Evolutionary conservation across 257 asterid genomes (phyloP), one percentile per base, ranked within the genome.

Genomic region (Solanum lycopersicoides): DNA sequence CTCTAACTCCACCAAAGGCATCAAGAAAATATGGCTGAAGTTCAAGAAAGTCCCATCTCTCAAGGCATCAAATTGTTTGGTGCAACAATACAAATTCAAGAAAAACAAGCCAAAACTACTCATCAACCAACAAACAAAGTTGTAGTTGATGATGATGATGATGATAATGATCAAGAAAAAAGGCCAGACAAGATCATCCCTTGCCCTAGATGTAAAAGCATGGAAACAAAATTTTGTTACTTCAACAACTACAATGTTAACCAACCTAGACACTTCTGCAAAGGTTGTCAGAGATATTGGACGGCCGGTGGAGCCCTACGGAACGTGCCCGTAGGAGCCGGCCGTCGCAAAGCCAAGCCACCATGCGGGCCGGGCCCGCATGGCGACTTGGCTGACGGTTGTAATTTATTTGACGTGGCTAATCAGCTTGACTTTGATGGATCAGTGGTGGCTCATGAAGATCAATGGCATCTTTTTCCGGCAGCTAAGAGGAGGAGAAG

Each of bases 281-380:
- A 93, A 90, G 95, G 95, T 50, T 95, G 98, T 88, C 98, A 95
- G 86, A 89, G 98, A 83, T 95, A 95, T 88, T 95, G 98, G 98
- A 95, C 98, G 20, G 98, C 98, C 86, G 98, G 98, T 11, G 98
- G 98, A 1, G 95, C 96, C 80, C 94, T 95, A 34, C 92, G 98
- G 45, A 94, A 94, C 86, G 98, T 95, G 12, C 98, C 97, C 59
- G 91, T 95, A 47, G 98, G 98, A 39, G 98, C 98, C 66, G 98
- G 98, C 56, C 95, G 98, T 84, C 95, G 98, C 37, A 95, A 95
- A 65, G 85, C 92, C 72, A 95, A 94, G 92, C 98, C 94, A 2
- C 94, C 92, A 7, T 89, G 91, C 77, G 92, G 86, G 10, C 32
- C 82, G 5, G 93, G 89, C 69, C 42, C 12, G 2, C 18, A 82